Conservation (phyloP, 2,329 filamentous ascomycete genomes). For the Diaporthe ilicicola region DNA sequence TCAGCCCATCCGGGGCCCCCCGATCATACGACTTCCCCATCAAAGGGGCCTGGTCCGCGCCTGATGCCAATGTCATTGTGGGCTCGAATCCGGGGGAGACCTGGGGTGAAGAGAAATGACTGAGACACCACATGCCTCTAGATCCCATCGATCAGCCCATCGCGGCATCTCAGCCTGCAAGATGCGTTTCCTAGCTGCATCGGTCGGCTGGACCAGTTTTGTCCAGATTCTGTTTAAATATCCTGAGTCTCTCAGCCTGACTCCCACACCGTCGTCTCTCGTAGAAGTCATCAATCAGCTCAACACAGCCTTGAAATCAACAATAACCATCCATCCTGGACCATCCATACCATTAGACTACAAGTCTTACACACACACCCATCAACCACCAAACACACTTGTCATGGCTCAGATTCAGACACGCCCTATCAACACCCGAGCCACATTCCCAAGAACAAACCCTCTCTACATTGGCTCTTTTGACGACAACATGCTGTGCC, state of each 20-base stretch:
- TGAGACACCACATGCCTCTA: conserved; percentile 24
- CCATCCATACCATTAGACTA: too few relatives aligned
- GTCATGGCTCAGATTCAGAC: conserved; percentile 15
- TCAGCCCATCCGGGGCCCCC: conserved; percentile 32
- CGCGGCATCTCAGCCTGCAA: conserved; percentile 14
- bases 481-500: conserved; percentile 32
- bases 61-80: conserved; percentile 30
- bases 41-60: conserved; percentile 27
- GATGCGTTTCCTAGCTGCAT: not conserved
- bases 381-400: not conserved
- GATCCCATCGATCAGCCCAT: conserved; percentile 33
- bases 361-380: not conserved
- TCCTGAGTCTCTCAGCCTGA: not conserved
- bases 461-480: conserved; percentile 31
- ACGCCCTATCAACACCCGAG: conserved; percentile 5
- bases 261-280: not conserved
- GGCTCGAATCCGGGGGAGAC: conserved; percentile 30
- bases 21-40: conserved; percentile 33
- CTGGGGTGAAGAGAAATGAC: conserved; percentile 21
- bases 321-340: not conserved
- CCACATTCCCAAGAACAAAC: conserved; percentile 21
- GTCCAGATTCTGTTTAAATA: conserved; percentile 8
- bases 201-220: not conserved
- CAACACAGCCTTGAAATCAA: not conserved
- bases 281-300: not conserved